phyloP scores from a whole-genome alignment of 192 early-diverging fungal species.

The Backusella morwellensis region DNA sequence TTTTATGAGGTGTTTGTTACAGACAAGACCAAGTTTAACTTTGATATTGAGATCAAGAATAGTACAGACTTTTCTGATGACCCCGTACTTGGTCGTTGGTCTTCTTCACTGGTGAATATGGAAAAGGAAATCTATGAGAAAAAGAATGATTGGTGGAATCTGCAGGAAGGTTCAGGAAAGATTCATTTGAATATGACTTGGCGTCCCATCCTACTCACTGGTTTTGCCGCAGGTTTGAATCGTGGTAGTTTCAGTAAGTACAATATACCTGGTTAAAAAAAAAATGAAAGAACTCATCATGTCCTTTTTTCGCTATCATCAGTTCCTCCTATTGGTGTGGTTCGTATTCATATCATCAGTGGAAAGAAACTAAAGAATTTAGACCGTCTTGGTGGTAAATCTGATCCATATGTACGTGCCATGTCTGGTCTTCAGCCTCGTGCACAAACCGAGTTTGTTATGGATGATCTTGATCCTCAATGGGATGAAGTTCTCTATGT shows the following conservation, averaged over 20 bases:
- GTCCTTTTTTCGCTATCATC: not conserved
- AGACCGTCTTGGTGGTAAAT: slow-evolving; percentile 78
- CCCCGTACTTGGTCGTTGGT: slow-evolving; percentile 34
- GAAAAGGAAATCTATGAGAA: slow-evolving; percentile 29
- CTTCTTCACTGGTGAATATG: slow-evolving; percentile 30
- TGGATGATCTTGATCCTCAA: slow-evolving; percentile 79
- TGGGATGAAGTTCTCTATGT: slow-evolving; percentile 92
- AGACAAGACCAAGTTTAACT: slow-evolving; percentile 57
- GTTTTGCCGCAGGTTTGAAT: slow-evolving; percentile 52
- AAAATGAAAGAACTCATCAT: not conserved
- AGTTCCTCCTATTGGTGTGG: slow-evolving; percentile 68
- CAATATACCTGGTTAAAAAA: not conserved
- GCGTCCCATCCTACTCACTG: slow-evolving; percentile 73
- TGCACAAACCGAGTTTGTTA: slow-evolving; percentile 74
- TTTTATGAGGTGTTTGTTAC: slow-evolving; percentile 70
- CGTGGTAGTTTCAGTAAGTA: slow-evolving; percentile 44
- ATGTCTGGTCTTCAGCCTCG: slow-evolving; percentile 58
- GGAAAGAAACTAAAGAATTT: slow-evolving; percentile 82
- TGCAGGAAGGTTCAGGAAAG: slow-evolving; percentile 40
- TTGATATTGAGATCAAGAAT: slow-evolving; percentile 62
- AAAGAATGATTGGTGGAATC: slow-evolving; percentile 42
- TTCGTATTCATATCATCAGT: slow-evolving; percentile 71
- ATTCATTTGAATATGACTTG: slow-evolving; percentile 53
- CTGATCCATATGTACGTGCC: slow-evolving; percentile 88
- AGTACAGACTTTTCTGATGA: slow-evolving; percentile 45